Evolutionary conservation across 1,284 basidiomycete genomes (phyloP).

Genomic region (Cutaneotrichosporon dermatis): DNA sequence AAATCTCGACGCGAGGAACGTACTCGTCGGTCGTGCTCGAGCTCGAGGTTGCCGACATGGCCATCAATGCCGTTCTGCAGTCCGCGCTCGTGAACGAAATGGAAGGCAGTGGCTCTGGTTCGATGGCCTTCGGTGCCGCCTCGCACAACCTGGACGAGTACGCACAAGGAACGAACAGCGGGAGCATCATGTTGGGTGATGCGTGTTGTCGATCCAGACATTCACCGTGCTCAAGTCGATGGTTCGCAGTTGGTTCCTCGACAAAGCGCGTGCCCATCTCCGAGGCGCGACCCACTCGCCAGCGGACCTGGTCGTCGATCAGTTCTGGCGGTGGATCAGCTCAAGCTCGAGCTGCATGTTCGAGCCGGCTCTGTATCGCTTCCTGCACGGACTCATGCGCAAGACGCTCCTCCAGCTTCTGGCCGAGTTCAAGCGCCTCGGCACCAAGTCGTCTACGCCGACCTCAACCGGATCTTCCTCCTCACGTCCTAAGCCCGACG

Average conservation of each 20-base stretch:
- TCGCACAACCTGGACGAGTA: slow-evolving; percentile 91
- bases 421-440: slow-evolving; percentile 93
- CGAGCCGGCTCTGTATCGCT: slow-evolving; percentile 89
- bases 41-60: slow-evolving; percentile 82
- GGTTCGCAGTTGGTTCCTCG: slow-evolving; percentile 89
- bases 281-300: slow-evolving; percentile 46
- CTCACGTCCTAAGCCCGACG: slow-evolving; percentile 88
- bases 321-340: slow-evolving; percentile 97
- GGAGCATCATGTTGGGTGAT: slow-evolving; percentile 81
- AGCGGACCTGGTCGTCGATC: slow-evolving; percentile 59
- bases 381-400: slow-evolving; percentile 92
- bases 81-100: slow-evolving; percentile 55
- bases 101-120: slow-evolving; percentile 76
- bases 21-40: slow-evolving; percentile 93
- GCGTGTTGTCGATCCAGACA: slow-evolving; percentile 85
- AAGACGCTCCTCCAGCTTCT: slow-evolving; percentile 97
- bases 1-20: slow-evolving; percentile 78
- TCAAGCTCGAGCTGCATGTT: slow-evolving; percentile 81
- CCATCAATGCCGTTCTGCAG: slow-evolving; percentile 90
- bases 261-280: slow-evolving; percentile 61
- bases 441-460: slow-evolving; percentile 94
- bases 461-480: slow-evolving; percentile 84
- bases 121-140: slow-evolving; percentile 88
- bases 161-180: slow-evolving; percentile 63
- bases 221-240: slow-evolving; percentile 82